Evolutionary conservation across 352 stramenopile genomes (phyloP).

Genomic region (Blastocystis sp.): DNA sequence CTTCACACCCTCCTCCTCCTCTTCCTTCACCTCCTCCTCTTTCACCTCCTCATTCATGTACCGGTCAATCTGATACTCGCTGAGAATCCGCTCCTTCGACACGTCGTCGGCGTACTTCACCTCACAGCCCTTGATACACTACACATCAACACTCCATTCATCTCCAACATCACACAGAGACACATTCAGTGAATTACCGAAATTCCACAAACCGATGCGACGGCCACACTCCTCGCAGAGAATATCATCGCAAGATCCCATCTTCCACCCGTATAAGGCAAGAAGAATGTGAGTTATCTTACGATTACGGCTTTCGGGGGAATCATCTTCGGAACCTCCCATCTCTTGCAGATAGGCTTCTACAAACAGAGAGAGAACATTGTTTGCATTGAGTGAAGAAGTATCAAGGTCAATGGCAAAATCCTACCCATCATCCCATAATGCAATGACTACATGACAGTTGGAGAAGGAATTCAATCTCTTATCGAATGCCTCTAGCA

Average conservation of each 20-base stretch:
- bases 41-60: constrained; percentile 39
- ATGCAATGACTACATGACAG: constrained; percentile 8
- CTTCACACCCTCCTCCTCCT: neutral
- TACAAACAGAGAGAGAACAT: constrained; percentile 46
- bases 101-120: constrained; percentile 57
- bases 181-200: neutral
- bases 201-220: constrained; percentile 50
- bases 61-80: neutral
- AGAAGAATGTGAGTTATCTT: constrained; percentile 54
- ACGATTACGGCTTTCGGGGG: neutral
- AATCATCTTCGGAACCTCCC: constrained; percentile 20
- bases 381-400: neutral
- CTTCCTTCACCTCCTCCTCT: neutral
- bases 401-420: constrained; percentile 34
- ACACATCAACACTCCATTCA: neutral
- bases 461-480: neutral
- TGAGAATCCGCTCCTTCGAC: constrained; percentile 30
- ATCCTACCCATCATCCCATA: constrained; percentile 20
- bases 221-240: constrained; percentile 29
- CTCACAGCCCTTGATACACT: neutral
- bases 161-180: neutral
- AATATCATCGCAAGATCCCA: neutral
- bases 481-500: constrained; percentile 26
- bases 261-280: constrained; percentile 39
- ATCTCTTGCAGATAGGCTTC: constrained; percentile 64